A percentile compares a stretch with the other conserved stretches of the same genome.
Evolutionary conservation across 2,329 filamentous ascomycete genomes (phyloP).

Genomic region (Cytospora mali): DNA sequence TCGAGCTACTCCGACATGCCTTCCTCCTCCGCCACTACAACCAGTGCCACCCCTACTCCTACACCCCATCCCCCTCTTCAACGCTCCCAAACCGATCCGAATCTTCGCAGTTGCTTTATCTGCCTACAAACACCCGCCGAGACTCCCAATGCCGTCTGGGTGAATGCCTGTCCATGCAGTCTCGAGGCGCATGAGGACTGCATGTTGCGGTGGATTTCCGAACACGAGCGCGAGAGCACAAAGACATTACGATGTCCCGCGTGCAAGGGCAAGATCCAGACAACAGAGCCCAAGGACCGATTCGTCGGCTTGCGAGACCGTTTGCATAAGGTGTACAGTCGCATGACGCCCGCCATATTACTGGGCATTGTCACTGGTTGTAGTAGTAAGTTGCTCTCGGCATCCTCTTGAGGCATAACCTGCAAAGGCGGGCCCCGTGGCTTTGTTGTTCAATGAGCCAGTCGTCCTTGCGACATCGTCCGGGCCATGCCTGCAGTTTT

Average conservation of each 20-base stretch:
- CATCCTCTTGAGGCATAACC: neutral
- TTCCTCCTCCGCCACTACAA: slow-evolving; percentile 2
- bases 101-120: slow-evolving; percentile 60
- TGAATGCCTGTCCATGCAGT: slow-evolving; percentile 86
- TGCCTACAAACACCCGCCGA: slow-evolving; percentile 62
- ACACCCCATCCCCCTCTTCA: slow-evolving; percentile 15
- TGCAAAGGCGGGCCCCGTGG: slow-evolving; percentile 7
- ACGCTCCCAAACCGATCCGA: slow-evolving; percentile 27
- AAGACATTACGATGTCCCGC: slow-evolving; percentile 81
- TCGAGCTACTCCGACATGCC: slow-evolving; percentile 1
- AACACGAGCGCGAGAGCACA: slow-evolving; percentile 70
- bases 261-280: slow-evolving; percentile 79
- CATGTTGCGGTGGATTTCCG: slow-evolving; percentile 90
- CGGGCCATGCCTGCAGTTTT: slow-evolving; percentile 11
- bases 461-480: slow-evolving; percentile 12
- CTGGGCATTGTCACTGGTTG: slow-evolving; percentile 59
- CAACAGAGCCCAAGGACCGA: slow-evolving; percentile 74
- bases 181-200: slow-evolving; percentile 89
- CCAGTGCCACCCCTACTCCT: slow-evolving; percentile 1
- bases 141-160: slow-evolving; percentile 63
- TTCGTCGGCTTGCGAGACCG: slow-evolving; percentile 68
- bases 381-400: slow-evolving; percentile 34
- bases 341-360: slow-evolving; percentile 64
- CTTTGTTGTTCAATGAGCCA: too few relatives aligned
- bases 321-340: slow-evolving; percentile 57